Base-by-base conservation (phyloP, 176 grass and related monocot genomes). In the Poa pratensis region DNA sequence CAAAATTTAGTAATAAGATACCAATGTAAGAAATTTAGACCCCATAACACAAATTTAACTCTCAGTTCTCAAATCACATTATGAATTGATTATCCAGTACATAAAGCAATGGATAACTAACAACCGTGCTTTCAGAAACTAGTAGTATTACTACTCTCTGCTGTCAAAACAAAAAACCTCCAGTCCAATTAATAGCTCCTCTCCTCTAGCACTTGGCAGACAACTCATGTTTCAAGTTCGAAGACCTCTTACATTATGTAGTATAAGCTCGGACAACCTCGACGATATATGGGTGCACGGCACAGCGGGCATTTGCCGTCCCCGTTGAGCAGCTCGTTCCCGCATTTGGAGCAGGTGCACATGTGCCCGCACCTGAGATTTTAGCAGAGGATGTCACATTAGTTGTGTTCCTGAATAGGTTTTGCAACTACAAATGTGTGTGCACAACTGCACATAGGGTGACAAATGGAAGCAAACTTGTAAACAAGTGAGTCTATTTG, bases 261-360 rank as follows among this genome's bases (percentile, higher is more conserved):
- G n/a, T 28, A 63, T 97, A 97, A 14, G 90, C 90, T 81, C 92
- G 88, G 75, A 97, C 82, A 16, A 92, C 92, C 69, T 97, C 95
- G 3, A 94, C 66, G 8, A 97, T 94, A 3, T 35, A 35, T 35
- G 34, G 95, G 95, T 51, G 95, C 92, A n/a, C 95, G 95, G 6
- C 95, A 97, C 60, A 97, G 58, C 18, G 95, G 94, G 83, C 94
- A 97, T 64, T 86, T 97, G 58, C 82, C 92, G 37, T 51, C 90
- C 90, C 84, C 79, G 26, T 74, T 83, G 58, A 90, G 77, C 37
- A 97, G 76, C 84, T 97, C 88, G 5, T 71, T 63, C 10, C 88
- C 95, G 58, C 95, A 97, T 69, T 87, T 94, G 40, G 84, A 89
- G 77, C 95, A 97, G 4, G 95, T 89, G 84, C 92, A 97, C 95